These are phyloP conservation scores for Ceratocystiopsis minuta DNA, from an alignment of 2,329 filamentous ascomycete genomes.

Conservation along the genomic window DNA sequence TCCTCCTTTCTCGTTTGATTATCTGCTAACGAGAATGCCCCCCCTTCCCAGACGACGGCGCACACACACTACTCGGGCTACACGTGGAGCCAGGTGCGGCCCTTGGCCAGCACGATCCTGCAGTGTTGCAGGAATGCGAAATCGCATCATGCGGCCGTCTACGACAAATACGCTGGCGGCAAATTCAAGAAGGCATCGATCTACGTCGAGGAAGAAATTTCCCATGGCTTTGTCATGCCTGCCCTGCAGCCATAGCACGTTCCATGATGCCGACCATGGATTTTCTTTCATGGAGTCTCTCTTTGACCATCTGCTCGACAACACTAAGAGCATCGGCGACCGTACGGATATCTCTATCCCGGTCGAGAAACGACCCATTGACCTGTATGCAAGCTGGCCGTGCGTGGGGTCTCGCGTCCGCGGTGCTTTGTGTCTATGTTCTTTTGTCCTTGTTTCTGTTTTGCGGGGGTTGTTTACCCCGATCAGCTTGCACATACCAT, in stretches of 20 bases:
- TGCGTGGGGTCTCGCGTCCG: not conserved
- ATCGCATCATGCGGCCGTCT: constrained; percentile 73
- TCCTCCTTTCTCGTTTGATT: constrained; percentile 15
- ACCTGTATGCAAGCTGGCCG: too few species aligned
- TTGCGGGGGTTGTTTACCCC: too few species aligned
- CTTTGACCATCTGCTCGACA: not conserved
- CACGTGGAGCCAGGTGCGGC: constrained; percentile 67
- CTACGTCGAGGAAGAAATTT: constrained; percentile 61
- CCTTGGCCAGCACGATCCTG: constrained; percentile 58
- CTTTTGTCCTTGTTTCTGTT: too few species aligned
- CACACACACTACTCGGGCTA: constrained; percentile 92
- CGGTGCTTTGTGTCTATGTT: too few species aligned
- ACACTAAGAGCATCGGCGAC: not conserved
- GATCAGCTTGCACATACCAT: not conserved
- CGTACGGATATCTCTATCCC: too few species aligned
- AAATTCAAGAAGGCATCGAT: constrained; percentile 71
- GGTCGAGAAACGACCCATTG: too few species aligned
- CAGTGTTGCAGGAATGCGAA: constrained; percentile 72
- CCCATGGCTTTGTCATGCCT: constrained; percentile 36
- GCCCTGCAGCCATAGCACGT: constrained; percentile 11
- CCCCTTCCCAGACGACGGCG: constrained; percentile 47
- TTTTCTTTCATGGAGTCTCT: constrained; percentile 2
- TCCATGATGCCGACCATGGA: constrained; percentile 1
- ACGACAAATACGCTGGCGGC: constrained; percentile 78
- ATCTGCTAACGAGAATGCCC: not conserved